Evolutionary conservation across 148 eudicot genomes (phyloP), one percentile per base, ranked within the genome.

Genomic region (Hydrangea macrophylla): DNA sequence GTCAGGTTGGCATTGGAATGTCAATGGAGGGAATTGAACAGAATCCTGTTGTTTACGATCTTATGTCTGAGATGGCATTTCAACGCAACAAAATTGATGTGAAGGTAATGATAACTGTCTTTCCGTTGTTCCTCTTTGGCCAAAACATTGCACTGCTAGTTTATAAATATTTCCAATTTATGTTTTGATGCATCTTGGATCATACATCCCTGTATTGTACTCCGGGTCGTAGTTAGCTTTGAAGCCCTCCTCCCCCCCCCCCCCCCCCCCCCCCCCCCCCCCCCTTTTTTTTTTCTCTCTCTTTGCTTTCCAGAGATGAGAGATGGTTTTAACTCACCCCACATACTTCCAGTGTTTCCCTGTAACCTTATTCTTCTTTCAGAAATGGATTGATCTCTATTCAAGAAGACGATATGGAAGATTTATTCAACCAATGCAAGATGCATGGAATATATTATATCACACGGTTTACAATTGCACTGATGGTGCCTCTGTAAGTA

Each of bases 1-100:
- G n/a, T n/a, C 26, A 83, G 87, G 82, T 83, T 75, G 84, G 87
- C 59, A 77, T 83, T 66, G 87, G 87, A 61, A 83, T 83, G 87
- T 72, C 84, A 57, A 83, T 83, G 87, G 87, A 83, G 75, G 87
- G 82, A 44, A 83, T 80, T 42, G 84, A 83, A 71, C 87, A 83
- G 64, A 83, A 83, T 70, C 87, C 87, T 8, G 42, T 83, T 44
- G 84, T 78, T 55, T 83, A 80, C 55, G 87, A 83, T 72, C 87
- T 83, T 55, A 80, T 83, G 84, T 79, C 84, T 40, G 84, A 83
- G 53, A 83, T 80, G 82, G 87, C 84, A 36, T 83, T 83, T 72
- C 79, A 76, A 44, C 70, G 54, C 55, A 62, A 62, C 48, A 70
- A 33, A 72, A 75, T 80, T 55, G 77, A 83, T 73, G 76, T 75